Conservation (phyloP, 805 yeast species). For the Lachancea lanzarotensis region DNA sequence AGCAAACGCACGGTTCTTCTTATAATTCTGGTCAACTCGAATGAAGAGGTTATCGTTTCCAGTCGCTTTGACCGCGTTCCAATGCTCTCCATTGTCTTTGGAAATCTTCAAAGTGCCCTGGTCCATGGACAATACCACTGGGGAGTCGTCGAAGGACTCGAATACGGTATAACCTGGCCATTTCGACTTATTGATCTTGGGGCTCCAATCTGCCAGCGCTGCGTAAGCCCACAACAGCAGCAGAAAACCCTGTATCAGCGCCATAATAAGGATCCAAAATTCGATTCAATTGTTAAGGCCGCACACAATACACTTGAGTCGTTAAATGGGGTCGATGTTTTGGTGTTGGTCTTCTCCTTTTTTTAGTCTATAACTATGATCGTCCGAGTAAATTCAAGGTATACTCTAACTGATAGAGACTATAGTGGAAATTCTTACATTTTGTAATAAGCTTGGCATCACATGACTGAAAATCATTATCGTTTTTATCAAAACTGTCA, state of each 20-base stretch:
- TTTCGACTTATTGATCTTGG: conserved; percentile 13
- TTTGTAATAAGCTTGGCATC: too few relatives aligned
- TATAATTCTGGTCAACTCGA: conserved; percentile 1
- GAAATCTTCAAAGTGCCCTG: conserved; percentile 33
- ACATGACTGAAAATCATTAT: too few relatives aligned
- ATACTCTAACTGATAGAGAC: too few relatives aligned
- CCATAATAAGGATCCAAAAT: not conserved
- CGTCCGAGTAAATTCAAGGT: too few relatives aligned
- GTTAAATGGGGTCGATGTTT: not conserved
- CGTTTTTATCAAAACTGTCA: too few relatives aligned
- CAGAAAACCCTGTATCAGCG: not conserved
- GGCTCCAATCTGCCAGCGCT: conserved; percentile 15
- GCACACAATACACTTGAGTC: not conserved
- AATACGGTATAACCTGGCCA: conserved; percentile 5
- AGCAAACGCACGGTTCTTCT: conserved; percentile 3
- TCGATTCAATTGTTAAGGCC: not conserved
- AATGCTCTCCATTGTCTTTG: conserved; percentile 44
- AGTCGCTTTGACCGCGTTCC: conserved; percentile 29
- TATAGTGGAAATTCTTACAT: too few relatives aligned
- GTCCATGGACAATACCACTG: conserved; percentile 35
- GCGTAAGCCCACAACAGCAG: conserved; percentile 3
- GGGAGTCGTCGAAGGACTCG: conserved; percentile 46
- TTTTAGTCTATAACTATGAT: too few relatives aligned
- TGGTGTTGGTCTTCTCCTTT: not conserved
- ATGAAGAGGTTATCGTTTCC: not conserved